phyloP scores from a whole-genome alignment of 2,329 filamentous ascomycete genomes.

The Ophiocordyceps camponoti-leonardi region DNA sequence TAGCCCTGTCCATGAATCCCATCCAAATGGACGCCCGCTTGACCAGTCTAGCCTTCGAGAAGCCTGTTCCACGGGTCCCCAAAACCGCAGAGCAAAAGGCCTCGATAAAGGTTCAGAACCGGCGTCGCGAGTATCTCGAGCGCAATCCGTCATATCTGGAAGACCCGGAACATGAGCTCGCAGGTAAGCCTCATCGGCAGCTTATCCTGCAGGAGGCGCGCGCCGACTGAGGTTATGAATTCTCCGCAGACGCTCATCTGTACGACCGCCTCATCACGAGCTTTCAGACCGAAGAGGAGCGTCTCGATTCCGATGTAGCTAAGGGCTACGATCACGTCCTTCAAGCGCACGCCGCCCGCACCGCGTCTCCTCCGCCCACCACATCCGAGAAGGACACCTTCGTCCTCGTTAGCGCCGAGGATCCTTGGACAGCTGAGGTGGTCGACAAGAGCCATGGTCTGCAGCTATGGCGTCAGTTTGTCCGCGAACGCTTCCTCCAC shows the following conservation, averaged over 20 bases:
- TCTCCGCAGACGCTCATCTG: slow-evolving; percentile 48
- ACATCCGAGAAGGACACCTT: background rate
- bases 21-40: background rate
- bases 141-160: slow-evolving; percentile 56
- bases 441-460: slow-evolving; percentile 43
- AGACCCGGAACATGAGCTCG: slow-evolving; percentile 35
- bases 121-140: slow-evolving; percentile 60
- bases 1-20: background rate
- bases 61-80: slow-evolving; percentile 25
- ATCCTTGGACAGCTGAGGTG: slow-evolving; percentile 12
- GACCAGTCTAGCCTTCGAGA: slow-evolving; percentile 7
- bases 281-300: slow-evolving; percentile 57
- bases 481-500: slow-evolving; percentile 56
- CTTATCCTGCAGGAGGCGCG: background rate
- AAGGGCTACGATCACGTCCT: slow-evolving; percentile 69
- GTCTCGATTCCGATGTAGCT: slow-evolving; percentile 51
- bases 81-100: slow-evolving; percentile 22
- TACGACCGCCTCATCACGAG: slow-evolving; percentile 67
- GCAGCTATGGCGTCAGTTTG: slow-evolving; percentile 52
- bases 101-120: slow-evolving; percentile 50
- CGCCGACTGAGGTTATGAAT: background rate
- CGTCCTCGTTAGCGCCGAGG: background rate
- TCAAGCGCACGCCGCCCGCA: slow-evolving; percentile 42
- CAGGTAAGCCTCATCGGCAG: slow-evolving; percentile 8
- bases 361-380: background rate